Conservation (phyloP, 2,329 filamentous ascomycete genomes). For the Hypoxylon sp. region DNA sequence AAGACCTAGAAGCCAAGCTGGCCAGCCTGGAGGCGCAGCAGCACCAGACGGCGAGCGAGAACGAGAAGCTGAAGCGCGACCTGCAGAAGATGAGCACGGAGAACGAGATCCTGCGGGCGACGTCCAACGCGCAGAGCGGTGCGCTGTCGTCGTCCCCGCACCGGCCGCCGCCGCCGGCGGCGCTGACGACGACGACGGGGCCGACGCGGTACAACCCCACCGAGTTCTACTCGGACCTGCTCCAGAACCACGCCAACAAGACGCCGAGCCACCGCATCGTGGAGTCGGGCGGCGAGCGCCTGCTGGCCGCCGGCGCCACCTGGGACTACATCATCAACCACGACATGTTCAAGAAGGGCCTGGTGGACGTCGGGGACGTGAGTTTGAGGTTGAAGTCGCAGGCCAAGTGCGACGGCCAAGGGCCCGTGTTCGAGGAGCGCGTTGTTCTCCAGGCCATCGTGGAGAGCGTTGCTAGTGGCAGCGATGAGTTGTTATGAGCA, state of each 20-base stretch:
- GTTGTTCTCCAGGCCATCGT: constrained; percentile 78
- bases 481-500: constrained; percentile 76
- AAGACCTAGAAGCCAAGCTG: constrained; percentile 89
- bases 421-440: constrained; percentile 85
- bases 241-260: constrained; percentile 69
- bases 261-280: constrained; percentile 74
- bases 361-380: constrained; percentile 83
- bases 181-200: constrained; percentile 64
- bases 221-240: constrained; percentile 73
- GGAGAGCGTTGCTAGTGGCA: constrained; percentile 77
- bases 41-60: constrained; percentile 77
- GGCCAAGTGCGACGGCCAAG: constrained; percentile 85
- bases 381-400: constrained; percentile 78
- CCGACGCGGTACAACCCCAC: constrained; percentile 76
- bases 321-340: constrained; percentile 92
- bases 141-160: constrained; percentile 53
- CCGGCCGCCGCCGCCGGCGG: constrained; percentile 54
- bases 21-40: constrained; percentile 78
- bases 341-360: constrained; percentile 76
- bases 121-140: constrained; percentile 58
- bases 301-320: constrained; percentile 79
- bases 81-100: constrained; percentile 86
- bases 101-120: constrained; percentile 90
- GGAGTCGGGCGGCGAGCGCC: constrained; percentile 70
- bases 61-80: constrained; percentile 84